phyloP scores from a whole-genome alignment of 2,329 filamentous ascomycete species.

The Gaeumannomyces sp. region DNA sequence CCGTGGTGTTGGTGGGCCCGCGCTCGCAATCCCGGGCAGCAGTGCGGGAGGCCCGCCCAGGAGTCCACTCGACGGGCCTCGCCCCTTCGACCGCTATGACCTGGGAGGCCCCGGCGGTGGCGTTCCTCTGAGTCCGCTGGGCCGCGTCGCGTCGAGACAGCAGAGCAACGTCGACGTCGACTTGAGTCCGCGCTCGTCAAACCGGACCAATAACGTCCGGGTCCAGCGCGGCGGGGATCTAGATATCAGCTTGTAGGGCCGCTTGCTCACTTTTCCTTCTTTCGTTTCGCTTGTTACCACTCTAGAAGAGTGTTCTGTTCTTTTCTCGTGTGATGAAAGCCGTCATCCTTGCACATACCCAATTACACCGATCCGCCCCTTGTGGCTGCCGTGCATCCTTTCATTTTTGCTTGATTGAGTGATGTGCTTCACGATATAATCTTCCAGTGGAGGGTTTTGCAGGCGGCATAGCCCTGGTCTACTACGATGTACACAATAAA shows the following conservation, averaged over 20 bases:
- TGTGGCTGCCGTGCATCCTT: background rate
- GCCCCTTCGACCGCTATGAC: background rate
- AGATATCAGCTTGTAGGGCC: slow-evolving; percentile 8
- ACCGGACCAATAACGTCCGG: slow-evolving; percentile 12
- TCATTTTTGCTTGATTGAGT: too few relatives aligned
- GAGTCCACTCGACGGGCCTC: background rate
- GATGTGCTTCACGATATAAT: too few relatives aligned
- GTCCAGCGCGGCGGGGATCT: slow-evolving; percentile 17
- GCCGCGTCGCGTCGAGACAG: slow-evolving; percentile 2
- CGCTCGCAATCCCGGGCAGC: background rate
- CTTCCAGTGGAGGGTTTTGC: too few relatives aligned
- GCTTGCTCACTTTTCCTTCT: background rate
- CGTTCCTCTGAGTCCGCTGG: background rate
- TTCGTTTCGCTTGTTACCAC: background rate
- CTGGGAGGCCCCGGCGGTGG: background rate
- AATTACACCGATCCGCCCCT: background rate
- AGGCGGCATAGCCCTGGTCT: too few relatives aligned
- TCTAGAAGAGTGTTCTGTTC: background rate
- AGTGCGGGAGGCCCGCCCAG: background rate
- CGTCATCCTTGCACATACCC: background rate
- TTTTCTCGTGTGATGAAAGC: background rate
- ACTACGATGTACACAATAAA: too few relatives aligned
- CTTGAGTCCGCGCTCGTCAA: slow-evolving; percentile 6
- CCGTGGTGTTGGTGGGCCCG: background rate
- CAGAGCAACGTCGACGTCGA: slow-evolving; percentile 7